These are phyloP conservation scores for Aspergillus conjunctus DNA, from an alignment of 495 filamentous ascomycete species.

Conservation along the genomic window DNA sequence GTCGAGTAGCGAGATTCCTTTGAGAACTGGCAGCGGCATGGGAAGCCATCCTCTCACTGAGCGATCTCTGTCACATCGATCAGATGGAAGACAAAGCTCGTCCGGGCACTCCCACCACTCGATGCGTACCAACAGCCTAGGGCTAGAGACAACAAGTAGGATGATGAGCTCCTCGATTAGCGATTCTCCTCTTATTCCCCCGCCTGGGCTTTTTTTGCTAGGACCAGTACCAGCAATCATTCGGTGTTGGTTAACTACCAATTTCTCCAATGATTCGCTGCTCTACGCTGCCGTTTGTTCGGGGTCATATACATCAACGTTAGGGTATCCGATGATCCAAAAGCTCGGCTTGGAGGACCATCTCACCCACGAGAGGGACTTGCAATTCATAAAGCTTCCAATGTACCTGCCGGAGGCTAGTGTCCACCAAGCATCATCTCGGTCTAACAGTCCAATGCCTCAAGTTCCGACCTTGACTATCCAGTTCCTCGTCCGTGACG, in stretches of 20 bases:
- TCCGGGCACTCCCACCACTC: slow-evolving; percentile 82
- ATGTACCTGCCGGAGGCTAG: slow-evolving; percentile 91
- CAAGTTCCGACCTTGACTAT: slow-evolving; percentile 80
- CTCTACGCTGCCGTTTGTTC: slow-evolving; percentile 92
- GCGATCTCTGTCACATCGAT: slow-evolving; percentile 89
- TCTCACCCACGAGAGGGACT: slow-evolving; percentile 65
- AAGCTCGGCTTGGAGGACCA: slow-evolving; percentile 69
- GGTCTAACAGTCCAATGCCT: slow-evolving; percentile 70
- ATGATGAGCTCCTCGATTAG: slow-evolving; percentile 61
- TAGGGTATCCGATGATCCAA: slow-evolving; percentile 72
- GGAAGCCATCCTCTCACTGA: slow-evolving; percentile 85
- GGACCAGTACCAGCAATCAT: slow-evolving; percentile 91
- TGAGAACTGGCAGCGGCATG: slow-evolving; percentile 77
- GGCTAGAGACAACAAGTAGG: slow-evolving; percentile 69
- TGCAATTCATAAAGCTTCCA: slow-evolving; percentile 69
- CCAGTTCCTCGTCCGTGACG: slow-evolving; percentile 70
- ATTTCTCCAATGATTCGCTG: slow-evolving; percentile 82
- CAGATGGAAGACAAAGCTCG: slow-evolving; percentile 93
- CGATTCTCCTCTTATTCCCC: slow-evolving; percentile 70
- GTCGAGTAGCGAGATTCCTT: slow-evolving; percentile 75
- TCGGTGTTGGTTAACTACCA: slow-evolving; percentile 87
- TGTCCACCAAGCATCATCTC: slow-evolving; percentile 71
- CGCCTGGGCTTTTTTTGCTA: slow-evolving; percentile 78
- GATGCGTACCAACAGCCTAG: slow-evolving; percentile 80
- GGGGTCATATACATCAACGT: slow-evolving; percentile 80